Evolutionary conservation across 768 basidiomycete species (phyloP).

Genomic region (Trametes gibbosa): DNA sequence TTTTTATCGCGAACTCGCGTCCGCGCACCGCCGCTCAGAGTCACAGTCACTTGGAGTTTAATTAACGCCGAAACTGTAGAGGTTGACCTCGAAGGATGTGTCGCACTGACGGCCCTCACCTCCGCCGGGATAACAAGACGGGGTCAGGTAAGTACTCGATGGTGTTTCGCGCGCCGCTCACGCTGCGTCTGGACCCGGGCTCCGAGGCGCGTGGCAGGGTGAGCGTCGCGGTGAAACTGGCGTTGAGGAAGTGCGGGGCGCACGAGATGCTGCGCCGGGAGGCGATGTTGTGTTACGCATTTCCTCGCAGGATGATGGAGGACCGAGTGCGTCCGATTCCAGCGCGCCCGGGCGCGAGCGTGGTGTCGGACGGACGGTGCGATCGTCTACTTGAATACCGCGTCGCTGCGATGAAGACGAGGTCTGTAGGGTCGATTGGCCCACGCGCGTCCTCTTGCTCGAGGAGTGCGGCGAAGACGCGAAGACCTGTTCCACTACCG

Average conservation of each 20-base stretch:
- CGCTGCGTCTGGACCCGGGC: constrained; percentile 35
- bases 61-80: too few species aligned
- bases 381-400: too few species aligned
- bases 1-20: too few species aligned
- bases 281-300: constrained; percentile 41
- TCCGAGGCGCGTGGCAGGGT: constrained; percentile 1
- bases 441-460: constrained; percentile 42
- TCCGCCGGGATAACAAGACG: constrained; percentile 34
- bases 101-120: constrained; percentile 43
- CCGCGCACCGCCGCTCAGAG: too few species aligned
- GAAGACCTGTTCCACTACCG: constrained; percentile 31
- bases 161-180: constrained; percentile 48
- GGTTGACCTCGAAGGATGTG: too few species aligned
- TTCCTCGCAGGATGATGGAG: constrained; percentile 44
- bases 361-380: too few species aligned
- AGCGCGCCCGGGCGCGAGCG: too few species aligned
- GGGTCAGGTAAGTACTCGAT: constrained; percentile 50
- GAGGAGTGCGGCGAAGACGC: constrained; percentile 46
- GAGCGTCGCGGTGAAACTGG: constrained; percentile 24
- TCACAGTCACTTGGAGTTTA: too few species aligned
- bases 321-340: too few species aligned
- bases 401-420: background rate
- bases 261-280: constrained; percentile 30
- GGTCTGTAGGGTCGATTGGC: background rate
- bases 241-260: background rate